Evolutionary conservation across 768 basidiomycete genomes (phyloP).

Genomic region (Favolaschia claudopus): DNA sequence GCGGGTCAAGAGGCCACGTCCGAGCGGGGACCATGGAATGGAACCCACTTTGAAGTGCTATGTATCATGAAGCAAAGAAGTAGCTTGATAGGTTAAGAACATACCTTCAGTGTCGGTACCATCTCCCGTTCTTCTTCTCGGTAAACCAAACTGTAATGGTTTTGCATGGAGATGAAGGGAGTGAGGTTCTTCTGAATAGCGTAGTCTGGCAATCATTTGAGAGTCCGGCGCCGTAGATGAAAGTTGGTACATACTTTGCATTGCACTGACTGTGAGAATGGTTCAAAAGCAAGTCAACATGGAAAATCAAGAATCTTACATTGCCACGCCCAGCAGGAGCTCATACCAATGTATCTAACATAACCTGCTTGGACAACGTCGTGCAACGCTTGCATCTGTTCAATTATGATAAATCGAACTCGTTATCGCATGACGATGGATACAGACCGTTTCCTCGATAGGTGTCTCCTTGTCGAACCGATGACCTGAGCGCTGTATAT

Average conservation of each 20-base stretch:
- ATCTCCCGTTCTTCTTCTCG: slow-evolving; percentile 73
- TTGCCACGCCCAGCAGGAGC: slow-evolving; percentile 62
- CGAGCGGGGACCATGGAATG: slow-evolving; percentile 69
- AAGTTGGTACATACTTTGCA: slow-evolving; percentile 57
- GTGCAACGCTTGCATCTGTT: slow-evolving; percentile 71
- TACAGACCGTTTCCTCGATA: slow-evolving; percentile 59
- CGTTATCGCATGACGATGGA: not conserved
- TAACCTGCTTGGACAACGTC: slow-evolving; percentile 73
- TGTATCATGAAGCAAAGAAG: not conserved
- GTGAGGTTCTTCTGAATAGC: slow-evolving; percentile 64
- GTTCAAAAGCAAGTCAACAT: not conserved
- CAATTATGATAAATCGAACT: not conserved
- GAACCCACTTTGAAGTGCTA: slow-evolving; percentile 61
- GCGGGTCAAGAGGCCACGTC: slow-evolving; percentile 56
- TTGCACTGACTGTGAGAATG: slow-evolving; percentile 52
- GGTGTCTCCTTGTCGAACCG: slow-evolving; percentile 66
- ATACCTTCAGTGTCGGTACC: slow-evolving; percentile 66
- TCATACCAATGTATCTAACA: slow-evolving; percentile 68
- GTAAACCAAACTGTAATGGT: slow-evolving; percentile 67
- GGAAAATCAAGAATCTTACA: slow-evolving; percentile 41
- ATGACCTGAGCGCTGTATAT: slow-evolving; percentile 45
- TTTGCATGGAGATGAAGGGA: slow-evolving; percentile 76
- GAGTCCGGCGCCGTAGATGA: not conserved
- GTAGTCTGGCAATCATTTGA: slow-evolving; percentile 50
- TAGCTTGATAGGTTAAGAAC: not conserved